Evolutionary conservation across 2,329 filamentous ascomycete species (phyloP).

Genomic region (Clonostachys rosea): DNA sequence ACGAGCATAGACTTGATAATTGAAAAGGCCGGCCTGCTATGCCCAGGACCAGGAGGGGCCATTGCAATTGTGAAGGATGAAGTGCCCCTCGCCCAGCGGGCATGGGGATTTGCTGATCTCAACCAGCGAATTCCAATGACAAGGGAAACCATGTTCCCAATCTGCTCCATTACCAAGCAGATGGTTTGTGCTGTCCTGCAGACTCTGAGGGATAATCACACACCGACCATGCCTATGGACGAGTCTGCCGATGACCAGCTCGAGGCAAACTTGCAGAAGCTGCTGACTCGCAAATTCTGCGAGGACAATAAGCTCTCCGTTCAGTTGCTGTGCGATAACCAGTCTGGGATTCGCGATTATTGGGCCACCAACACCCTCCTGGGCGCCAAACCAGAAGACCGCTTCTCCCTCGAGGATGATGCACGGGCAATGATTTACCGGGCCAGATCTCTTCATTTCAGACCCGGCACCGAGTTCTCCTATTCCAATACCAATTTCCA

Average conservation of each 20-base stretch:
- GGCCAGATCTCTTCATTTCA: background rate
- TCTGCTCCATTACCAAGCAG: background rate
- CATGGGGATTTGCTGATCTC: background rate
- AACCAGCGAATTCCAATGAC: background rate
- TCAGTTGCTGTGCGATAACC: background rate
- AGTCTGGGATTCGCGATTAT: background rate
- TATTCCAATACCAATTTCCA: background rate
- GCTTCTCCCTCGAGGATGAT: background rate
- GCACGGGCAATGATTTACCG: background rate
- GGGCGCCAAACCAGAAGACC: background rate
- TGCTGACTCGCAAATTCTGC: background rate
- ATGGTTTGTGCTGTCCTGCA: background rate
- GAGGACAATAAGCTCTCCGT: background rate
- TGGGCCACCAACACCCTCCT: background rate
- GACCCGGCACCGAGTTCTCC: background rate
- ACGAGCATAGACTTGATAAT: no score
- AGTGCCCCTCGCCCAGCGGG: background rate
- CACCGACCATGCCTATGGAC: background rate
- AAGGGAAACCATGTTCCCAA: background rate
- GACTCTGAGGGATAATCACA: background rate
- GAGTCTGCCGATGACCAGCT: background rate
- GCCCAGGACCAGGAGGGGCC: background rate
- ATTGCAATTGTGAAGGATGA: background rate
- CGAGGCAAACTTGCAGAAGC: background rate
- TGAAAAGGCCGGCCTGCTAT: no score